Evolutionary conservation across 805 yeast species (phyloP).

Genomic region (Wickerhamomyces rabaulensis): DNA sequence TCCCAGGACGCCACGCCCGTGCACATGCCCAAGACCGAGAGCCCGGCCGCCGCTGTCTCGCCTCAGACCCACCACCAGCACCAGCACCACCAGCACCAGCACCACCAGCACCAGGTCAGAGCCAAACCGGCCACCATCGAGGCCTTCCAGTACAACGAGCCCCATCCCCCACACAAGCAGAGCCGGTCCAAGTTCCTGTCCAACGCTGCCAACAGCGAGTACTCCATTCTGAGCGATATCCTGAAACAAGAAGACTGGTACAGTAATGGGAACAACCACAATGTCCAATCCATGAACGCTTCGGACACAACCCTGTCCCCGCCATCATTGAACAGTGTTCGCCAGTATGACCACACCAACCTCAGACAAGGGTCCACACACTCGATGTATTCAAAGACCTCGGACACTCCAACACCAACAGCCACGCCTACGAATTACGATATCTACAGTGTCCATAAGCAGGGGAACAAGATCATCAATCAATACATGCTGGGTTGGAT

Average conservation of each 20-base stretch:
- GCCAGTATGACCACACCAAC: background rate
- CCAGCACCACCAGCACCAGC: background rate
- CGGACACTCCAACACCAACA: conserved; percentile 18
- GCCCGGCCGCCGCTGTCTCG: too few species aligned
- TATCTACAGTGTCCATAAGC: conserved; percentile 30
- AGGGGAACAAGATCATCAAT: conserved; percentile 54
- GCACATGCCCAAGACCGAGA: too few species aligned
- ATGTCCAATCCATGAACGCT: background rate
- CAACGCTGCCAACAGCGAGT: conserved; percentile 69
- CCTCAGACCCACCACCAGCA: background rate
- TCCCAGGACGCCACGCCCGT: too few species aligned
- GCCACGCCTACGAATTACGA: conserved; percentile 15
- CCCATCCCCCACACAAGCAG: background rate
- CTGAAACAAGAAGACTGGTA: conserved; percentile 34
- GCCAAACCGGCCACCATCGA: background rate
- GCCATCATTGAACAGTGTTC: conserved; percentile 1
- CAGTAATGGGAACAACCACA: background rate
- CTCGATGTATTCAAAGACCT: conserved; percentile 4
- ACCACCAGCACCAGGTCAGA: background rate
- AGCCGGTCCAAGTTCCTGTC: conserved; percentile 46
- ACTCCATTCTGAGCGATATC: conserved; percentile 62
- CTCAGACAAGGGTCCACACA: conserved; percentile 7
- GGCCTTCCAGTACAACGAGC: background rate
- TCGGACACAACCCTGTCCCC: conserved; percentile 13
- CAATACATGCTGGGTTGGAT: conserved; percentile 61